Base-by-base conservation (phyloP, 106 monocot species). In the Gastrodia elata region DNA sequence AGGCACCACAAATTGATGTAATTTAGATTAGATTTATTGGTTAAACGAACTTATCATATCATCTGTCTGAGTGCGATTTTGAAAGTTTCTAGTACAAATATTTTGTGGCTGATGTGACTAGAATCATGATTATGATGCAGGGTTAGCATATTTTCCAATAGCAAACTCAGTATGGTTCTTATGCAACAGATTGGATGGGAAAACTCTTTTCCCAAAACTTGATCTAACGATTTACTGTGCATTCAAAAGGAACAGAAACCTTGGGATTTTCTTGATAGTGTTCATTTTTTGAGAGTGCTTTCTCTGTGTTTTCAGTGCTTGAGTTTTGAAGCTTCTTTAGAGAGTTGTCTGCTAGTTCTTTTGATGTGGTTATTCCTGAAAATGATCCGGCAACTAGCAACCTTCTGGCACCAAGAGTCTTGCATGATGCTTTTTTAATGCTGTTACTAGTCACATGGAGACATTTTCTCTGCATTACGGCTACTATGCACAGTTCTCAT, bases 301-400 rank as follows among this genome's bases (percentile, higher is more conserved):
- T n/a, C 5, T 11, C 65, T 32, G 1, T 33, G 10, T 28, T 33
- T 65, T 8, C 24, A 58, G 26, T 58, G 57, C 33, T 35, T 65
- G 65, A 65, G 15, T 26, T 56, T 58, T 65, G 65, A 33, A 16
- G 33, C 2, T 65, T 0, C 65, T 33, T 10, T 3, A 65, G 35
- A 65, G 24, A 5, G 13, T 65, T 33, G 33, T 65, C 35, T 35
- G 2, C 15, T 35, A 34, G 30, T 3, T 65, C 65, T 27, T 35
- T 65, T 65, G 65, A 68, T n/a, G 13, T 38, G 32, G 68, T 68
- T 68, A 38, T n/a, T 20, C 38, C 24, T 68, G 68, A 65, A 34
- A 16, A 7, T 8, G 68, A 13, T 7, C 8, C 20, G 38, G 22
- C 20, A 5, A 68, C n/a, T 8, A n/a, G 37, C 57, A 58, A 25